phyloP scores from a whole-genome alignment of 2,329 filamentous ascomycete species.

The Hypoxylon sp. region DNA sequence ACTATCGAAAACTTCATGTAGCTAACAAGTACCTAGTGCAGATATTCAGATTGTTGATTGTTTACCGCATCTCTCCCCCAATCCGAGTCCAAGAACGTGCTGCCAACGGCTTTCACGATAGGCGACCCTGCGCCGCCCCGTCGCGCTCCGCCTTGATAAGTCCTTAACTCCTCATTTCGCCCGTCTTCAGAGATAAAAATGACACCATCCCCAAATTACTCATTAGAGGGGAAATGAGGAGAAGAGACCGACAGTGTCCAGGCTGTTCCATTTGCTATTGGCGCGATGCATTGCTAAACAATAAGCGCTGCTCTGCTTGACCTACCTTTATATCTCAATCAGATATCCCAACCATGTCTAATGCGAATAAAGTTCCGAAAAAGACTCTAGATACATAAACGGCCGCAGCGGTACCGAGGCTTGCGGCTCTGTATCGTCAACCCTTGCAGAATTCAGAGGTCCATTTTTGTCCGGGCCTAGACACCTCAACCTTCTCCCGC shows the following conservation, averaged over 20 bases:
- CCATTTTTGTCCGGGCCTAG: slow-evolving; percentile 33
- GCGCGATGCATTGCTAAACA: slow-evolving; percentile 8
- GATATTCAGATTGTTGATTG: slow-evolving; percentile 2
- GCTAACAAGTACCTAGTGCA: slow-evolving; percentile 23
- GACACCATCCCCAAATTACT: neutral
- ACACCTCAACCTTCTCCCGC: slow-evolving; percentile 8
- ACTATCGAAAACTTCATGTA: slow-evolving; percentile 35
- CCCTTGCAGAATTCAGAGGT: slow-evolving; percentile 20
- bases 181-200: neutral
- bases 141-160: slow-evolving; percentile 17
- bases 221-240: neutral
- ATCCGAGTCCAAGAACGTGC: slow-evolving; percentile 7
- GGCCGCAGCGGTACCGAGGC: slow-evolving; percentile 21
- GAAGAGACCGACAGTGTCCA: neutral
- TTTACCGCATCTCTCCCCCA: slow-evolving; percentile 7
- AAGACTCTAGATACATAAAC: slow-evolving; percentile 14
- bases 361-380: slow-evolving; percentile 16
- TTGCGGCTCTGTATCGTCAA: slow-evolving; percentile 31
- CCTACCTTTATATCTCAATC: neutral
- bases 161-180: slow-evolving; percentile 5
- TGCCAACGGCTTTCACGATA: slow-evolving; percentile 30
- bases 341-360: neutral
- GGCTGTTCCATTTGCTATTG: neutral
- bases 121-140: slow-evolving; percentile 21
- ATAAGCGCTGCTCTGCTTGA: neutral